Evolutionary conservation across 2,329 filamentous ascomycete species (phyloP), one percentile per base, ranked within the genome.

Genomic region (Zymoseptoria ardabiliae): DNA sequence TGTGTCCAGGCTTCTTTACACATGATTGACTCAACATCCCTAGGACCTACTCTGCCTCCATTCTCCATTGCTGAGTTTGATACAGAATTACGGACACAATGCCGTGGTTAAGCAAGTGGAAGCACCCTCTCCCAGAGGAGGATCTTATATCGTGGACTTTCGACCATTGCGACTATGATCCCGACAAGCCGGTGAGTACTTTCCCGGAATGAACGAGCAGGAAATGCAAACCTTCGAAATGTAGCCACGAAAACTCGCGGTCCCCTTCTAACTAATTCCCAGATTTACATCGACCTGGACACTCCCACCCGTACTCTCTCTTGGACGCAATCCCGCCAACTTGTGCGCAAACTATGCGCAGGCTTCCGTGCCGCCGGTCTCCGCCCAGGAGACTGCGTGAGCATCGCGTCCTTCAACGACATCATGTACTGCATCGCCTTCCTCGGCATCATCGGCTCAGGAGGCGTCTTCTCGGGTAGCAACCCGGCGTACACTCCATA

Each of bases 351-450:
- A 45, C 35, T 45, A 2, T 13, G 13, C 35, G 80, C 79, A 9
- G 82, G 82, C 0, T 73, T 84, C 53, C 73, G 70, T 21, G 74
- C 71, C 13, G 35, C 35, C 35, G 35, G 35, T 45, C 35, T 45
- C 35, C 35, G 17, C 13, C 67, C 70, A 23, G 81, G 80, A 23
- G 81, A 84, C 59, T 79, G 77, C 60, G 77, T 84, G 9, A 78
- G 78, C 56, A 74, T 84, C 48, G 79, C 83, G 61, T 80, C 80
- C 0, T 83, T 83, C 72, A 84, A 85, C 70, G 77, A 83, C 68
- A 69, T 69, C 52, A 65, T 64, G 51, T 72, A 71, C 54, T 68
- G 69, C 19, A 61, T 72, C 21, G 58, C 68, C 56, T 67, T 71
- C 54, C 64, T 69, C 1, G 70, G 66, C 25, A 56, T 70, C 25